These are phyloP conservation scores for Zalerion maritima DNA, from an alignment of 495 filamentous ascomycete species.

Conservation along the genomic window DNA sequence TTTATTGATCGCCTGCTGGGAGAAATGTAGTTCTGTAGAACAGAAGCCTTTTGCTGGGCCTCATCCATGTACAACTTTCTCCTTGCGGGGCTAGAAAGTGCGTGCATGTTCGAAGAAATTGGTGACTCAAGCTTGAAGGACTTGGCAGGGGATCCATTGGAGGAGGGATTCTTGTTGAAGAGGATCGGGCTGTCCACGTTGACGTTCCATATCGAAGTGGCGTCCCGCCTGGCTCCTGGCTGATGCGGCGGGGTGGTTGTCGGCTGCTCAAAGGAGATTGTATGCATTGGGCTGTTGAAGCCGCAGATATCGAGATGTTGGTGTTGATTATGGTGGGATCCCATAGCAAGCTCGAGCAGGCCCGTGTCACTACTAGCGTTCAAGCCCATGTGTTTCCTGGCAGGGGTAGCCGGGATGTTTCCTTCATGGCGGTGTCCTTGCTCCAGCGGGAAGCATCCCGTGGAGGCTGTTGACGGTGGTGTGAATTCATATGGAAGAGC, in stretches of 20 bases:
- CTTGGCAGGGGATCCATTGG: slow-evolving; percentile 2
- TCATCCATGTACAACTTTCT: slow-evolving; percentile 11
- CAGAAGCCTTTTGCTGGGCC: slow-evolving; percentile 18
- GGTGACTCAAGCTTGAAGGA: neutral
- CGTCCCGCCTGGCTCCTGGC: slow-evolving; percentile 5
- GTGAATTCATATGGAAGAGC: slow-evolving; percentile 16
- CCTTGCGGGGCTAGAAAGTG: neutral
- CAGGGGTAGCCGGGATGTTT: too few relatives aligned
- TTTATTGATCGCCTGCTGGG: too few relatives aligned
- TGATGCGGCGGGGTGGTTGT: slow-evolving; percentile 5
- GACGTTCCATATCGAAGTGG: slow-evolving; percentile 5
- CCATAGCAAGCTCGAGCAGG: slow-evolving; percentile 10
- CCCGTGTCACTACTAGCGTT: slow-evolving; percentile 11
- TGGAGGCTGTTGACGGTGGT: slow-evolving; percentile 22
- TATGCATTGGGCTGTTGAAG: slow-evolving; percentile 5
- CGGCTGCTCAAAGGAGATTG: neutral
- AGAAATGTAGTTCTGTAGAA: slow-evolving; percentile 22
- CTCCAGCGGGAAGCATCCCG: slow-evolving; percentile 20
- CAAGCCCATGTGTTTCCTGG: slow-evolving; percentile 10
- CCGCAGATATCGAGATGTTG: slow-evolving; percentile 5
- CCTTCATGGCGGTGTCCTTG: too few relatives aligned
- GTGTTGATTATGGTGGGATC: slow-evolving; percentile 2
- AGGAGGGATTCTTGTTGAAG: neutral
- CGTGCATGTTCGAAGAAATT: neutral
- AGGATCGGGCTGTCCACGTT: slow-evolving; percentile 9